phyloP scores from a whole-genome alignment of 148 eudicot species.

The Selenicereus undatus region DNA sequence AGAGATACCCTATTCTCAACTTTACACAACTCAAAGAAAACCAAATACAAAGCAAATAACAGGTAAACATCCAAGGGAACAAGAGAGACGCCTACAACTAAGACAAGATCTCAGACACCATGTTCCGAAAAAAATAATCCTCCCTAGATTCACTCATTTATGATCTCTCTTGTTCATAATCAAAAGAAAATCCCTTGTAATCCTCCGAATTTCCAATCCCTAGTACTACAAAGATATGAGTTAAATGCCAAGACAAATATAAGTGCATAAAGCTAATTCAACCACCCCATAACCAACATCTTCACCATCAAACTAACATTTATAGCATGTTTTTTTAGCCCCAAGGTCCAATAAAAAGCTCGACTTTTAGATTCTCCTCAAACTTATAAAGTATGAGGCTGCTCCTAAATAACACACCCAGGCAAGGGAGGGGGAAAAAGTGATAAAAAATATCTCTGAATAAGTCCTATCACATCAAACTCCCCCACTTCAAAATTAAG shows the following conservation, averaged over 20 bases:
- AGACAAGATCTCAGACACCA: not conserved
- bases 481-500: not conserved
- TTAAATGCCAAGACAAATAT: not conserved
- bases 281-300: not conserved
- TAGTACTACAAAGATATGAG: not conserved
- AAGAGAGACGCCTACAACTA: no score
- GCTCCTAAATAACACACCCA: not conserved
- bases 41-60: no score
- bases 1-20: not conserved
- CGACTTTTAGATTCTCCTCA: not conserved
- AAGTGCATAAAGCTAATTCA: not conserved
- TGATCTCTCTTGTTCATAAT: not conserved
- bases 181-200: not conserved
- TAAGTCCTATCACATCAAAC: not conserved
- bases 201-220: not conserved
- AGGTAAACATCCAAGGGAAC: not conserved
- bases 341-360: not conserved
- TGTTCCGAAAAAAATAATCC: not conserved
- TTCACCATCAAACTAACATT: not conserved
- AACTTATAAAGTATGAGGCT: not conserved
- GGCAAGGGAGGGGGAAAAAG: not conserved
- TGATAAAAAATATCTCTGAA: not conserved
- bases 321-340: not conserved
- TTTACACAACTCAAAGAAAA: not conserved
- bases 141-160: not conserved